Conservation (phyloP, 495 filamentous ascomycete species). For the Hypoxylon fuscum region DNA sequence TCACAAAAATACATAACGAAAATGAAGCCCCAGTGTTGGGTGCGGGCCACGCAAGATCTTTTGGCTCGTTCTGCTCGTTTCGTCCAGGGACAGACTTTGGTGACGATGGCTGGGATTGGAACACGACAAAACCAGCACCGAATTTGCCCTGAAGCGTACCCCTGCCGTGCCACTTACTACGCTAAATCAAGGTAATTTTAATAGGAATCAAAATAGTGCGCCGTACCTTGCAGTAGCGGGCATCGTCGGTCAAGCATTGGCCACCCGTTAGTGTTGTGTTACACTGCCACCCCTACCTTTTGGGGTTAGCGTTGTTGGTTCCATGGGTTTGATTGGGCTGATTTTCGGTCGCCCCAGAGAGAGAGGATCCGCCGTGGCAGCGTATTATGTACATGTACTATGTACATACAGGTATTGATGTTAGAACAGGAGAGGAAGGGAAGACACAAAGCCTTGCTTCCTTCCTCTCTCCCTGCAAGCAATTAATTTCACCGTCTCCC, state of each 20-base stretch:
- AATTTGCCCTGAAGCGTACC: conserved; percentile 7
- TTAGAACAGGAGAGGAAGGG: neutral
- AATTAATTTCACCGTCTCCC: conserved; percentile 43
- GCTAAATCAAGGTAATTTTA: conserved; percentile 37
- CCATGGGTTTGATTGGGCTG: conserved; percentile 9
- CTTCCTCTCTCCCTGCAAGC: conserved; percentile 31
- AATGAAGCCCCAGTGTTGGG: conserved; percentile 4
- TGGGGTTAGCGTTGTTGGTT: conserved; percentile 9
- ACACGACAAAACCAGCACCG: neutral
- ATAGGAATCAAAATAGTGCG: conserved; percentile 34
- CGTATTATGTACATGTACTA: too few relatives aligned
- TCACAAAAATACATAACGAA: conserved; percentile 5
- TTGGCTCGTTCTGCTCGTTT: conserved; percentile 7
- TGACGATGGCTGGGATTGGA: neutral
- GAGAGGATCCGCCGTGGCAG: conserved; percentile 27
- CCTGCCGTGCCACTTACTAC: conserved; percentile 16
- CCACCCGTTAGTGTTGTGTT: conserved; percentile 16
- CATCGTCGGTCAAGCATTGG: conserved; percentile 32
- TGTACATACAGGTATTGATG: neutral
- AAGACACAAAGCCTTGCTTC: conserved; percentile 16
- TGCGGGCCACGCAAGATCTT: conserved; percentile 25
- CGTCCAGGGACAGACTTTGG: neutral
- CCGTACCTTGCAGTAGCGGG: conserved; percentile 41
- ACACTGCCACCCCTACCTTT: conserved; percentile 20
- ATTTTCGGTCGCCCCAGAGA: conserved; percentile 19